Percentiles rank a stretch among this genome's conserved stretches.
phyloP scores from a whole-genome alignment of 139 green algal genomes.

The Desmodesmus armatus region DNA sequence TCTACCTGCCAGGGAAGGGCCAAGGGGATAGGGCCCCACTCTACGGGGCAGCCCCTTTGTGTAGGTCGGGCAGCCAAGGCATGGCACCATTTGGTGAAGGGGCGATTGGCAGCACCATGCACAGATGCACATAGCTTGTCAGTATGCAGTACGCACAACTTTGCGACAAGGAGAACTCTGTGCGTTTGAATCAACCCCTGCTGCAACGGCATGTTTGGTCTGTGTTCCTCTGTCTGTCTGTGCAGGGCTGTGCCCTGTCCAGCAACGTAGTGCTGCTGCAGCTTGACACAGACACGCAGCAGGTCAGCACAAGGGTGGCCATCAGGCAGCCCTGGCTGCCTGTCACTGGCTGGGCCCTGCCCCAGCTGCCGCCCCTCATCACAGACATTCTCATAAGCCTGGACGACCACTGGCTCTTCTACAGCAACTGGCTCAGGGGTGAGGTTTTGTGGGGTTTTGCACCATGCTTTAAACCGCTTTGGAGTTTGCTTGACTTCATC shows the following conservation, averaged over 20 bases:
- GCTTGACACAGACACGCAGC: slow-evolving; percentile 2
- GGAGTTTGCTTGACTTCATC: too few relatives aligned
- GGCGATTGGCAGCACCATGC: too few relatives aligned
- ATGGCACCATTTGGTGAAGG: too few relatives aligned
- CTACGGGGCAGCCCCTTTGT: too few relatives aligned
- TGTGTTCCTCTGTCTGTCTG: background rate
- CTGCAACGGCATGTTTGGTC: background rate
- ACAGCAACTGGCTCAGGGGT: slow-evolving; percentile 76
- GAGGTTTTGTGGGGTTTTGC: too few relatives aligned
- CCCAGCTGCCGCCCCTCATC: slow-evolving; percentile 84
- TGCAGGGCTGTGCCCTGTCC: slow-evolving; percentile 74
- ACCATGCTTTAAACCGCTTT: too few relatives aligned
- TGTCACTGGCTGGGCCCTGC: slow-evolving; percentile 80
- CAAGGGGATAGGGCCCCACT: too few relatives aligned
- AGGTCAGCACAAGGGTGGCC: slow-evolving; percentile 39
- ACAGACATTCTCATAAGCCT: slow-evolving; percentile 90
- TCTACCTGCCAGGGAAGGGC: too few relatives aligned
- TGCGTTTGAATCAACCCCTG: background rate
- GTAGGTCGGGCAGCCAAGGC: too few relatives aligned
- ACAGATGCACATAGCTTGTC: too few relatives aligned
- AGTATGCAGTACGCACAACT: too few relatives aligned
- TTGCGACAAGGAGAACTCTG: too few relatives aligned
- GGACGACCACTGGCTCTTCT: slow-evolving; percentile 85
- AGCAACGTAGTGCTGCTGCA: slow-evolving; percentile 81
- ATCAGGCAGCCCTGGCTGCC: slow-evolving; percentile 70